Percentiles rank a stretch among this genome's conserved stretches.
Evolutionary conservation across 352 stramenopile species (phyloP).

Genomic region (Phytopythium helicoides): DNA sequence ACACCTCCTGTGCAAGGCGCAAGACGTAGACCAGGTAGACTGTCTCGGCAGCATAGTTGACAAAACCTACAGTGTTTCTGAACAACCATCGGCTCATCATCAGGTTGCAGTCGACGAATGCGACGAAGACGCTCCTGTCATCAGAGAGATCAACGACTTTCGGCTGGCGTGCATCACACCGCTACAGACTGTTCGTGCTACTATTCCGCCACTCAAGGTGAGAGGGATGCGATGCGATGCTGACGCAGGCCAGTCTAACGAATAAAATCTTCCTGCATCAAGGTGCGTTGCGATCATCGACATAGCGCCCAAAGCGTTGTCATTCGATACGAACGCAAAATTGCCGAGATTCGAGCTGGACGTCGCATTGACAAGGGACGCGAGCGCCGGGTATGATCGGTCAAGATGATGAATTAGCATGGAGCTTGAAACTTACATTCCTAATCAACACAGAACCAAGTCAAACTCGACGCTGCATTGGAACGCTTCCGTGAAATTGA

Average conservation of each 20-base stretch:
- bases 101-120: neutral
- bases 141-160: constrained; percentile 45
- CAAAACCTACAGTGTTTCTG: neutral
- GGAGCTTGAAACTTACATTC: neutral
- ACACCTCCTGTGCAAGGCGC: no score
- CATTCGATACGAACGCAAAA: constrained; percentile 56
- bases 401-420: neutral
- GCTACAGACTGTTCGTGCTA: constrained; percentile 53
- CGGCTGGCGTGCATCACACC: constrained; percentile 49
- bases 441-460: constrained; percentile 43
- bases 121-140: constrained; percentile 7
- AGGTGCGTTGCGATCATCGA: constrained; percentile 68
- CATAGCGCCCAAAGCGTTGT: constrained; percentile 55
- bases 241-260: constrained; percentile 3
- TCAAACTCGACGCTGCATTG: constrained; percentile 55
- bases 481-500: constrained; percentile 66
- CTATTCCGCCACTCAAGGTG: constrained; percentile 58
- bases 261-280: no score
- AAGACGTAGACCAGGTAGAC: neutral
- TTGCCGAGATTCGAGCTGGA: constrained; percentile 45
- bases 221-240: neutral
- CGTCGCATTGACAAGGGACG: constrained; percentile 40
- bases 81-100: neutral
- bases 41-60: no score
- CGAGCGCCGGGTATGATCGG: constrained; percentile 46